phyloP scores from a whole-genome alignment of 805 yeast species.

The Wickerhamiella azymoides region DNA sequence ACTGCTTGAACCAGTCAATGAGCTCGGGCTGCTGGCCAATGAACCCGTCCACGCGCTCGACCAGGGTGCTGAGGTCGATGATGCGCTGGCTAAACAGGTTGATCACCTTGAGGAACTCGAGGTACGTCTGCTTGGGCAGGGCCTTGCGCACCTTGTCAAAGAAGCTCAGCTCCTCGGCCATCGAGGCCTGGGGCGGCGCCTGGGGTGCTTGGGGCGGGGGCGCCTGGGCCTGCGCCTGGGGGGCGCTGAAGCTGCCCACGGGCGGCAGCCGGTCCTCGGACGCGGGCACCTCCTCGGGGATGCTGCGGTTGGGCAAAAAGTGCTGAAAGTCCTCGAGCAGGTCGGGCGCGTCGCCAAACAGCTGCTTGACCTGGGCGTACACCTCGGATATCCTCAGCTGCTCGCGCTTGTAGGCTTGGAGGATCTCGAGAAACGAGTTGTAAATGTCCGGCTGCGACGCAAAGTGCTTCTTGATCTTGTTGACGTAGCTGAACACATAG shows the following conservation, averaged over 20 bases:
- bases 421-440: conserved; percentile 83
- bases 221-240: conserved; percentile 3
- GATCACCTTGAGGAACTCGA: conserved; percentile 79
- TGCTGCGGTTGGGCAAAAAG: conserved; percentile 77
- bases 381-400: conserved; percentile 93
- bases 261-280: conserved; percentile 56
- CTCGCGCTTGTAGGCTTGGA: conserved; percentile 93
- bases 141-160: conserved; percentile 85
- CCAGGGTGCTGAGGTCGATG: conserved; percentile 67
- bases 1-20: conserved; percentile 79
- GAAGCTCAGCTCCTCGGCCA: conserved; percentile 75
- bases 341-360: conserved; percentile 90
- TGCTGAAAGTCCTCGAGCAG: conserved; percentile 87
- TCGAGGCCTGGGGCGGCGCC: conserved; percentile 39
- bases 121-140: conserved; percentile 77
- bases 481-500: conserved; percentile 92
- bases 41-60: conserved; percentile 72
- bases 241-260: conserved; percentile 72
- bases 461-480: conserved; percentile 87
- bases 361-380: conserved; percentile 76
- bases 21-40: conserved; percentile 70
- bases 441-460: conserved; percentile 91
- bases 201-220: conserved; percentile 26
- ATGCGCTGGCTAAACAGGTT: conserved; percentile 84
- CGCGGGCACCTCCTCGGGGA: conserved; percentile 21